phyloP scores from a whole-genome alignment of 139 green algal species.

The Tetratostichococcus sp. region DNA sequence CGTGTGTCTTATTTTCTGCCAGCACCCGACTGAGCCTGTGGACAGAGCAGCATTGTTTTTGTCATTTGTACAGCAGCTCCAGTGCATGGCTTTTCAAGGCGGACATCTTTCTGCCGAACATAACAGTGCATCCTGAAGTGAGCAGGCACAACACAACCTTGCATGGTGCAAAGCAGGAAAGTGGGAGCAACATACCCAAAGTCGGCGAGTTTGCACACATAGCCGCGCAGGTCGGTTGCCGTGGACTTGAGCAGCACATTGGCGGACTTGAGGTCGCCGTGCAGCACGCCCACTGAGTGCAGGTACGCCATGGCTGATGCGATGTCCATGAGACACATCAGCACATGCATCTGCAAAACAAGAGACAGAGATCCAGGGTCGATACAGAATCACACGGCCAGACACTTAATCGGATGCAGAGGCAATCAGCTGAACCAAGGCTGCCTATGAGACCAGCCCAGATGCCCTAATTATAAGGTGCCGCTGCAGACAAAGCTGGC shows the following conservation, averaged over 20 bases:
- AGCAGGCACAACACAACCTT: too few species aligned
- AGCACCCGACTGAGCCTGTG: constrained; percentile 40
- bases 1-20: constrained; percentile 28
- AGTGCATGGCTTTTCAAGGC: neutral
- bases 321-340: constrained; percentile 36
- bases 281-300: constrained; percentile 37
- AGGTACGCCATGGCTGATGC: constrained; percentile 47
- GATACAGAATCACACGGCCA: too few species aligned
- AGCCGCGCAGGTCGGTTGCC: constrained; percentile 36
- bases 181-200: constrained; percentile 30
- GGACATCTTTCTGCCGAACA: too few species aligned
- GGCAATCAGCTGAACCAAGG: too few species aligned
- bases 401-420: too few species aligned
- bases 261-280: constrained; percentile 54
- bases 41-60: too few species aligned
- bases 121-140: too few species aligned
- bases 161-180: neutral
- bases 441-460: too few species aligned
- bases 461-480: too few species aligned
- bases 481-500: too few species aligned
- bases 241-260: constrained; percentile 59
- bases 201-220: constrained; percentile 42
- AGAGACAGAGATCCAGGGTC: neutral
- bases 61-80: too few species aligned
- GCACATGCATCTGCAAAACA: constrained; percentile 11